Percentiles rank a stretch among this genome's conserved stretches.
Conservation (phyloP, 1,139 yeast genomes). For the Yamadazyma atlantica region DNA sequence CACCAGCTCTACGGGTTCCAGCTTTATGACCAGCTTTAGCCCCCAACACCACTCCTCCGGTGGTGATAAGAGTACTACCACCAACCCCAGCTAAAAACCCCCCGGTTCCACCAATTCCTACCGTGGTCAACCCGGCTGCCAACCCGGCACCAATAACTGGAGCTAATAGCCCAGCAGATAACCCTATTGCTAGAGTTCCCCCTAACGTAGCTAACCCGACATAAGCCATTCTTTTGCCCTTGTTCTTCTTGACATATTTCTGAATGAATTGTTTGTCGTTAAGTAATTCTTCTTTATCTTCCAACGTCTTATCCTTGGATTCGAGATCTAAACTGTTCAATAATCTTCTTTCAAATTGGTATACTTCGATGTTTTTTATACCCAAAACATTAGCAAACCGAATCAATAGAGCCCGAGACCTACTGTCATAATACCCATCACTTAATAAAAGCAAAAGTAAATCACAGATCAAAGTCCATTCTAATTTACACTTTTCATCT, state of each 20-base stretch:
- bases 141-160: constrained; percentile 98
- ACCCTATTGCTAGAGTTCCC: constrained; percentile 90
- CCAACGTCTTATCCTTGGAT: constrained; percentile 53
- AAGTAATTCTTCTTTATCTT: constrained; percentile 68
- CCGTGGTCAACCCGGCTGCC: constrained; percentile 94
- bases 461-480: constrained; percentile 95
- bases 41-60: constrained; percentile 89
- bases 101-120: constrained; percentile 89
- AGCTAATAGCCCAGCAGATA: constrained; percentile 92
- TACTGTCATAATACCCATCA: constrained; percentile 85
- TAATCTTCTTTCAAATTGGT: constrained; percentile 86
- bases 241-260: constrained; percentile 62
- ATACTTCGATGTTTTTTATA: constrained; percentile 62
- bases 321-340: constrained; percentile 89
- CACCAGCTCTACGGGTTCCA: constrained; percentile 84
- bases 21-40: constrained; percentile 86
- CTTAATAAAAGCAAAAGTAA: constrained; percentile 74
- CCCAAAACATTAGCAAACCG: constrained; percentile 63
- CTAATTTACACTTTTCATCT: constrained; percentile 31
- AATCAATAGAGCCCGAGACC: constrained; percentile 76
- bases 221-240: constrained; percentile 71
- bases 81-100: constrained; percentile 96
- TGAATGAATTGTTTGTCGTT: constrained; percentile 72
- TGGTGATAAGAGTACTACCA: constrained; percentile 91
- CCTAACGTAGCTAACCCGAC: constrained; percentile 97